phyloP scores from a whole-genome alignment of 345 rosid species.

The Clarkia xantiana region DNA sequence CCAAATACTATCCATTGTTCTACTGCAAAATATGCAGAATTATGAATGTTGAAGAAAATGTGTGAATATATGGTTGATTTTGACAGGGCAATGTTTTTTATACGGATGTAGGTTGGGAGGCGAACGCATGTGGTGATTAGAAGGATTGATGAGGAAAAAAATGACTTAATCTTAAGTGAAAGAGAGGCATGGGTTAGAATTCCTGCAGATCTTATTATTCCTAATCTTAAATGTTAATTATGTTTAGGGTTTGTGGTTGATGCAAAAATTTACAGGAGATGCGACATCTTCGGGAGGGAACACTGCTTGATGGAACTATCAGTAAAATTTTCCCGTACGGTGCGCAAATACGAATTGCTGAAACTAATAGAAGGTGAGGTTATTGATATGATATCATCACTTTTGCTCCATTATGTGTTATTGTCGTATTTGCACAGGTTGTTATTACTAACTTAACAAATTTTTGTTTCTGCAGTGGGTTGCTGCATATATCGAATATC shows the following conservation, averaged over 20 bases:
- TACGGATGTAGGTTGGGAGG: conserved; percentile 53
- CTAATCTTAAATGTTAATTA: not conserved
- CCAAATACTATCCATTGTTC: no score
- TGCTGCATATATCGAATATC: conserved; percentile 81
- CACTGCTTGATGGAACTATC: conserved; percentile 77
- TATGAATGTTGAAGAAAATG: not conserved
- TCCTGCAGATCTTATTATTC: not conserved
- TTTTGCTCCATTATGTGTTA: no score
- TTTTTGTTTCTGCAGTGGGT: no score
- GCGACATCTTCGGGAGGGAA: conserved; percentile 65
- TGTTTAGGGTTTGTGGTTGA: not conserved
- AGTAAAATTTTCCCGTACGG: conserved; percentile 68
- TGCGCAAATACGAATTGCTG: conserved; percentile 74
- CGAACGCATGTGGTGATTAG: conserved; percentile 37
- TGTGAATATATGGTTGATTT: conserved; percentile 2
- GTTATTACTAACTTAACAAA: no score
- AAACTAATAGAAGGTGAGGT: conserved; percentile 64
- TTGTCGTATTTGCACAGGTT: not conserved
- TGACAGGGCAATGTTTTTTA: conserved; percentile 6
- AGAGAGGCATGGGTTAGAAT: conserved; percentile 66
- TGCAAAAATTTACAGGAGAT: conserved; percentile 38
- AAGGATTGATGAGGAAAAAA: conserved; percentile 52
- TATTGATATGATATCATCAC: conserved; percentile 3
- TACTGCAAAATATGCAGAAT: not conserved
- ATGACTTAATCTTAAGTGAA: conserved; percentile 71